Conservation (phyloP, 495 filamentous ascomycete species). For the Penicillium egyptiacum region DNA sequence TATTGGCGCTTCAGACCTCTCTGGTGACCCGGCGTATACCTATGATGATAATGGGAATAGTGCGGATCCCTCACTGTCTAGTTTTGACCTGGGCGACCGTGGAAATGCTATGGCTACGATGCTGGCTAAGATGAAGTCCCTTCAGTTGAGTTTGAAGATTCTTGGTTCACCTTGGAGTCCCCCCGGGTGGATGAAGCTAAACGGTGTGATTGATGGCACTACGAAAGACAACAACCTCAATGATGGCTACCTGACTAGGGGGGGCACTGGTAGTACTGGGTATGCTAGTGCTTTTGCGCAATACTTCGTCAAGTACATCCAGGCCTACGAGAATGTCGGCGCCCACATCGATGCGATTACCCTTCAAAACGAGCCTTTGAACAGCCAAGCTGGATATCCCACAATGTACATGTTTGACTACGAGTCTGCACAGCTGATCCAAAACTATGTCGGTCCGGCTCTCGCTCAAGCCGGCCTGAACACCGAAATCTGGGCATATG, state of each 20-base stretch:
- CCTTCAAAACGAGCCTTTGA: conserved; percentile 59
- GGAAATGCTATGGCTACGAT: conserved; percentile 52
- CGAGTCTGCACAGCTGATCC: conserved; percentile 48
- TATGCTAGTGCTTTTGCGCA: conserved; percentile 49
- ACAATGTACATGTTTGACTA: conserved; percentile 55
- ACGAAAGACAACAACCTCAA: conserved; percentile 54
- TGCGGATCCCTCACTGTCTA: conserved; percentile 39
- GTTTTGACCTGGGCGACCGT: conserved; percentile 50
- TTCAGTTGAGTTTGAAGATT: conserved; percentile 45
- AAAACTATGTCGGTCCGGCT: conserved; percentile 51
- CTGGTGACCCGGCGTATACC: conserved; percentile 48
- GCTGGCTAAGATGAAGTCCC: conserved; percentile 28
- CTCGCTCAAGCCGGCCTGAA: conserved; percentile 39
- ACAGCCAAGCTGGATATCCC: conserved; percentile 52
- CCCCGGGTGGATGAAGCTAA: conserved; percentile 60
- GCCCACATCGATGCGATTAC: conserved; percentile 54
- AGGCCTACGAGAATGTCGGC: conserved; percentile 46
- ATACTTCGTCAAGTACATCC: conserved; percentile 59
- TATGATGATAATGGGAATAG: conserved; percentile 51
- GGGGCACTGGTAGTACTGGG: conserved; percentile 24
- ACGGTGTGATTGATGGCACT: conserved; percentile 48
- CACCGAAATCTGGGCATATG: conserved; percentile 55
- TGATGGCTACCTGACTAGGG: conserved; percentile 32
- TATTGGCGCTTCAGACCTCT: conserved; percentile 54
- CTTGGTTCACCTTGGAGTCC: conserved; percentile 55